These are phyloP conservation scores for Sequoia sempervirens DNA, from an alignment of 75 land plant genomes.

Conservation along the genomic window DNA sequence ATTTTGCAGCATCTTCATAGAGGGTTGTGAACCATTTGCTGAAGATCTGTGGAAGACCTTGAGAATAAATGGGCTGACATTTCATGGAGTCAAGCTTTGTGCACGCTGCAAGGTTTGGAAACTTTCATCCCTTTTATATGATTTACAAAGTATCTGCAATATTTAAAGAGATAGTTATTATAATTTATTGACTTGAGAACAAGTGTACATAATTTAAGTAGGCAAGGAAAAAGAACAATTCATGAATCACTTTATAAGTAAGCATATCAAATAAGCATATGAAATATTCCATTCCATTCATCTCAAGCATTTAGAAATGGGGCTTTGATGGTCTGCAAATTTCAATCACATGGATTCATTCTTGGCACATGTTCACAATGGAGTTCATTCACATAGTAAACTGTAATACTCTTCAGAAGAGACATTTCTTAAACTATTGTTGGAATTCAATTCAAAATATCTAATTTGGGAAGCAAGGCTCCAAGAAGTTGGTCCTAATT, in stretches of 20 bases:
- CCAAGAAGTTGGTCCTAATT: neutral
- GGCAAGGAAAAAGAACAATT: neutral
- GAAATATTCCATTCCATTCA: neutral
- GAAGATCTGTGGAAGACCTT: constrained; percentile 85
- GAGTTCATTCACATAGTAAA: no score
- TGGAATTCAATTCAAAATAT: neutral
- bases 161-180: neutral
- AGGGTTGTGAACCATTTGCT: constrained; percentile 87
- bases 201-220: neutral
- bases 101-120: constrained; percentile 73
- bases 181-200: neutral
- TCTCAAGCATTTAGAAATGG: neutral
- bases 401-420: no score
- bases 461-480: neutral
- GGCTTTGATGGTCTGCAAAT: neutral
- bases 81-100: constrained; percentile 91
- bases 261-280: no score
- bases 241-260: neutral
- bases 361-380: no score
- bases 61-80: constrained; percentile 49
- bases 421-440: neutral
- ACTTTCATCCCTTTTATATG: neutral
- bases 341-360: no score
- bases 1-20: constrained; percentile 77
- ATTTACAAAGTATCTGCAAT: neutral